Evolutionary conservation across 2,329 filamentous ascomycete genomes (phyloP), one percentile per base, ranked within the genome.

Genomic region (Botrytis squamosa): DNA sequence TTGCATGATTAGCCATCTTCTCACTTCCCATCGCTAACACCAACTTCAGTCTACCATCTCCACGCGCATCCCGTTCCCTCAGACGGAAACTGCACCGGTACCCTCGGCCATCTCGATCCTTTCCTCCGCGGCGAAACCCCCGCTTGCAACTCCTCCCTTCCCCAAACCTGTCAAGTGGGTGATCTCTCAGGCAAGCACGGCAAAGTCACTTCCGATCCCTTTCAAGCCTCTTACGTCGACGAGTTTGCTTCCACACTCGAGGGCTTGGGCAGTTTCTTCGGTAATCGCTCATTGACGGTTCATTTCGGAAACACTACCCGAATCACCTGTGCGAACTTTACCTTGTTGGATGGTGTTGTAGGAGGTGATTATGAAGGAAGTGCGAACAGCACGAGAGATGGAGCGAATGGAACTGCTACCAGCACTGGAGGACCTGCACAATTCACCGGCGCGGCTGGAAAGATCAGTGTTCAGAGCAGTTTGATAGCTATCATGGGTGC

Each of bases 161-260:
- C 90, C 12, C 82, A 87, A 75, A 90, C 88, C 16, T 96, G 93
- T 84, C 89, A 95, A 83, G 88, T 93, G 18, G 93, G 93, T 76
- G 93, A 95, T 81, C 85, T 94, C 73, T 88, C 88, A 78, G 93
- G 93, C 80, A 95, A 95, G 84, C 85, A 91, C 79, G 92, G 92
- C 75, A 85, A 85, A 75, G 87, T 92, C 78, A 84, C 82, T 40
- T 81, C 82, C 42, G 85, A 86, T 75, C 83, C 86, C 20, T 90
- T 86, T 79, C 80, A 81, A 42, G 82, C 81, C 72, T 83, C 82
- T 67, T 92, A 88, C 82, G 79, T 82, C 74, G 91, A 93, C 79
- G 80, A 83, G 36, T 92, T 86, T 79, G 83, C 86, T n/a, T 88
- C 89, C 6, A 86, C 89, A 46, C 78, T 83, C 62, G 80, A 84